Conservation (phyloP, 495 filamentous ascomycete species). For the Lasiosphaeriaceae sp. region DNA sequence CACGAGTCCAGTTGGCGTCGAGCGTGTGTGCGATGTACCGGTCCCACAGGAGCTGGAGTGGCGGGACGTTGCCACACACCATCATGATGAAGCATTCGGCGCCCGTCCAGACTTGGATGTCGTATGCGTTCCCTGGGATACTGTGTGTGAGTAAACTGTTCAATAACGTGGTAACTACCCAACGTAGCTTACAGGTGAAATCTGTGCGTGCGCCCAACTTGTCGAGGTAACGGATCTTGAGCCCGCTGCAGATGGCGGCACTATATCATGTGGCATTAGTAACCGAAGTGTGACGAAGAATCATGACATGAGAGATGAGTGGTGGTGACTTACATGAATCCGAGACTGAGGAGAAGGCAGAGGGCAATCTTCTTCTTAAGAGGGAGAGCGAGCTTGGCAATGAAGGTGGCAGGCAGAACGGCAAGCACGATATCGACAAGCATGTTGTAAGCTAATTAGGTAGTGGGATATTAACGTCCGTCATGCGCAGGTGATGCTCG, state of each 20-base stretch:
- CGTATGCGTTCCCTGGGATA: background rate
- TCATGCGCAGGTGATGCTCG: background rate
- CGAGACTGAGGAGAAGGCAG: background rate
- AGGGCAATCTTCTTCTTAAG: background rate
- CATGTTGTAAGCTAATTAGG: background rate
- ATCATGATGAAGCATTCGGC: slow-evolving; percentile 3
- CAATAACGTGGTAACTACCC: background rate
- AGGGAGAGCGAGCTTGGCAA: background rate
- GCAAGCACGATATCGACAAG: background rate
- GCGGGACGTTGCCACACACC: slow-evolving; percentile 1
- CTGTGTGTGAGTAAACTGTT: background rate
- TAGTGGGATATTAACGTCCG: background rate
- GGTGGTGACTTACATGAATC: background rate
- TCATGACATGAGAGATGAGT: background rate
- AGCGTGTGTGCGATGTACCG: background rate
- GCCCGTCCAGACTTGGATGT: background rate
- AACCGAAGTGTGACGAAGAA: background rate
- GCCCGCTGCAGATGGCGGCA: background rate
- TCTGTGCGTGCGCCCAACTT: background rate
- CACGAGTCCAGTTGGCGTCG: background rate
- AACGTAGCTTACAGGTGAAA: background rate
- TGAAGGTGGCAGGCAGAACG: background rate
- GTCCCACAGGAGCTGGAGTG: background rate
- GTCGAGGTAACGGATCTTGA: slow-evolving; percentile 2
- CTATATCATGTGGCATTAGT: background rate